Base-by-base conservation (phyloP, 2,329 filamentous ascomycete genomes). In the Sporothrix mexicana region DNA sequence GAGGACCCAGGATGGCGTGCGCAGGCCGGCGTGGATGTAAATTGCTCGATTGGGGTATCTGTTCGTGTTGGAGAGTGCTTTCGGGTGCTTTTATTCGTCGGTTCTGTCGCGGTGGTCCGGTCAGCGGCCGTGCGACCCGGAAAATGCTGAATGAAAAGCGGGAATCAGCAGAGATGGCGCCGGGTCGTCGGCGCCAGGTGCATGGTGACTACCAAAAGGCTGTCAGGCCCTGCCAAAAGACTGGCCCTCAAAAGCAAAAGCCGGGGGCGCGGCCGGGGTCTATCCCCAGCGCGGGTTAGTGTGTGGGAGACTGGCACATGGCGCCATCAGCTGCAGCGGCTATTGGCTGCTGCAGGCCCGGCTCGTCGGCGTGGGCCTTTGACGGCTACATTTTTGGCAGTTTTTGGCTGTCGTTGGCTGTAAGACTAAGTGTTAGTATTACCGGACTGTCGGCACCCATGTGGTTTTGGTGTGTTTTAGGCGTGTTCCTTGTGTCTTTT, bases 1-100 rank as follows among this genome's bases (percentile, higher is more conserved):
- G 36, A 45, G 15, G 47, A 13, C 9, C 69, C 69, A 70, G 23
- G 41, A 70, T 70, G 69, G 69, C 69, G 69, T 70, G 69, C 69
- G 69, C 41, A 30, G 25, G n/a, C 36, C 57, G 57, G 57, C 57
- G 51, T 51, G 41, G 23, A 61, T 62, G 47, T 41, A 69, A 20
- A 20, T 10, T 41, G 10, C 68, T 20, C 20, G 51, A 20, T 36
- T 57, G 25, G 47, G 30, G 49, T 15, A 57, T 12, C 12, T 30
- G 15, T 23, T 23, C 23, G 23, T 57, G 55, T 30, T 4, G 7
- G 30, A 36, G 30, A 6, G 30, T 36, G 30, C 30, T 36, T 4
- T 36, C 7, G 5, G 5, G 30, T 36, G 4, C 7, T 36, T 36
- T 36, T 36, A 36, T 36, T 36, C 30, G 30, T 36, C 30, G 30